Evolutionary conservation across 2,329 filamentous ascomycete genomes (phyloP).

Genomic region (Monosporascus sp.): DNA sequence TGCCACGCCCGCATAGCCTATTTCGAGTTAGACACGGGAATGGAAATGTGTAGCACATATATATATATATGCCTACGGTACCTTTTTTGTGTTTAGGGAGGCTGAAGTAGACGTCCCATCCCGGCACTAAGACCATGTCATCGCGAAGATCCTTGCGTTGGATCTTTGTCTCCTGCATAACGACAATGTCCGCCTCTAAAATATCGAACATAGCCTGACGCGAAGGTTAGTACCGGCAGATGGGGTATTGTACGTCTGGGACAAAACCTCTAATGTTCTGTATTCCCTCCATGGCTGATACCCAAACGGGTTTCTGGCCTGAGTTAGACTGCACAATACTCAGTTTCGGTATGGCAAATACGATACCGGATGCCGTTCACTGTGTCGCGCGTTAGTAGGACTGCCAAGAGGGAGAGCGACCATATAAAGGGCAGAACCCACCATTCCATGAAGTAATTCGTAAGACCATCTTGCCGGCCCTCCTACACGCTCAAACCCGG

Average conservation of each 20-base stretch:
- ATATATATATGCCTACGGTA: constrained; percentile 27
- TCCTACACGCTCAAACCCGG: neutral
- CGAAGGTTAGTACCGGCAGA: constrained; percentile 1
- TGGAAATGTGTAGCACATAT: neutral
- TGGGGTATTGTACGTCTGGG: neutral
- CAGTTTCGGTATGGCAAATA: neutral
- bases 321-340: constrained; percentile 7
- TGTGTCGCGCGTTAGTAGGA: constrained; percentile 31
- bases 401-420: neutral
- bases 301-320: constrained; percentile 64
- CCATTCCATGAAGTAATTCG: constrained; percentile 87
- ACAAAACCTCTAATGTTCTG: constrained; percentile 61
- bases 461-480: constrained; percentile 54
- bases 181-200: constrained; percentile 84
- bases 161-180: constrained; percentile 96
- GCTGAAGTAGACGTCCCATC: constrained; percentile 96
- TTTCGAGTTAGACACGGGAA: constrained; percentile 8
- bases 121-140: constrained; percentile 91
- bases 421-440: constrained; percentile 30
- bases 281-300: constrained; percentile 77
- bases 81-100: constrained; percentile 92
- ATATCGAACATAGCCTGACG: constrained; percentile 84
- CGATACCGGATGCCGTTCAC: constrained; percentile 75
- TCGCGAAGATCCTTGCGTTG: constrained; percentile 86
- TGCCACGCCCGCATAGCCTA: constrained; percentile 91